Base-by-base conservation (phyloP, 495 filamentous ascomycete genomes). In the Rhypophila decipiens region DNA sequence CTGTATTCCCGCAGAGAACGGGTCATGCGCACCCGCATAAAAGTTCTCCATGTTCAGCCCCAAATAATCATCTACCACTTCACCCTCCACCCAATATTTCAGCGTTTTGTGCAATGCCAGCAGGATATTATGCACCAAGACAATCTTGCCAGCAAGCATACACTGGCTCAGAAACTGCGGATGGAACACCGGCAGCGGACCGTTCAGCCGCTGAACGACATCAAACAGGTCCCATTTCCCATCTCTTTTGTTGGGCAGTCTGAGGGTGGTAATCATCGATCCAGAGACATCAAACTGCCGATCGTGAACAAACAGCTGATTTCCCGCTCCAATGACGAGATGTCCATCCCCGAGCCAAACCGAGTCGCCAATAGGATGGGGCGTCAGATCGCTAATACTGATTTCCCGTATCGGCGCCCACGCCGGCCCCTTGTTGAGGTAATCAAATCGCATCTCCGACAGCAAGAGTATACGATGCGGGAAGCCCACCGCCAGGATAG, bases 401-500 rank as follows among this genome's bases (percentile, higher is more conserved):
- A 96, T 86, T 57, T 95, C 86, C 48, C 87, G 70, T 49, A 95
- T 84, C 18, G 82, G 72, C 10, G 86, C 86, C 91, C 91, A 97
- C 2, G 90, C 88, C 5, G 90, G 86, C n/a, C 83, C 85, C 44
- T 88, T 81, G 49, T 91, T 86, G 34, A 95, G 68, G 57, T 97
- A 96, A 61, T 97, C 91, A 58, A 91, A 97, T 19, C 91, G 85
- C 68, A 95, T 83, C 63, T 97, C 90, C 19, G 86, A 83, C n/a
- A 95, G 73, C 3, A 97, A 72, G 22, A 93, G 60, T 18, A 97
- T 85, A 44, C 85, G 79, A 53, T 91, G 86, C 11, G 84, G 82
- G 59, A 96, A 96, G 4, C 91, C 90, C 29, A 96, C 87, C 7
- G 91, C 87, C 11, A 97, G 77, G 47, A 97, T 87, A 2, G 88